These are phyloP conservation scores for Boeremia lycopersici DNA, from an alignment of 2,329 filamentous ascomycete species.

Conservation along the genomic window DNA sequence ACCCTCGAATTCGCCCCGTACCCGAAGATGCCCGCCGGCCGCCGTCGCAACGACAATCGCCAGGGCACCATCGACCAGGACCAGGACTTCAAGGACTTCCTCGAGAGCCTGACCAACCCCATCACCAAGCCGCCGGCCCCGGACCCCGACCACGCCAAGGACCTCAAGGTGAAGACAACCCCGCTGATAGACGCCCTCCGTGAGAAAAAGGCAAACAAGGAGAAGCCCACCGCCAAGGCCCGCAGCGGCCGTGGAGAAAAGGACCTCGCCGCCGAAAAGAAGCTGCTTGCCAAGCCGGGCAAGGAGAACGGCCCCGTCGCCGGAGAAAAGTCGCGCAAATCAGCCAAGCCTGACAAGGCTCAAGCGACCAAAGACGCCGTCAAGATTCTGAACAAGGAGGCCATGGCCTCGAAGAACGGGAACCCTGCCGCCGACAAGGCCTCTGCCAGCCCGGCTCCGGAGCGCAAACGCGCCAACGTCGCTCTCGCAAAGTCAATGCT, in stretches of 20 bases:
- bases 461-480: constrained; percentile 60
- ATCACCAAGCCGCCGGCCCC: constrained; percentile 61
- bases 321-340: constrained; percentile 48
- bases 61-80: constrained; percentile 97
- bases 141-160: constrained; percentile 59
- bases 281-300: constrained; percentile 39
- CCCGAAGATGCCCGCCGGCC: constrained; percentile 77
- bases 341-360: constrained; percentile 61
- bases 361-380: constrained; percentile 67
- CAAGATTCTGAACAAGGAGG: constrained; percentile 62
- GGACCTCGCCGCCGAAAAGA: constrained; percentile 60
- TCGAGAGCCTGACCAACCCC: constrained; percentile 82
- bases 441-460: constrained; percentile 49
- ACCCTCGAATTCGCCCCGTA: constrained; percentile 82
- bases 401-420: constrained; percentile 40
- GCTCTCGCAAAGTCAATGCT: constrained; percentile 64
- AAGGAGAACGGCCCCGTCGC: constrained; percentile 39
- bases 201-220: constrained; percentile 85
- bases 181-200: constrained; percentile 88
- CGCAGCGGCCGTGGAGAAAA: constrained; percentile 64
- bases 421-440: constrained; percentile 42
- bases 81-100: constrained; percentile 90
- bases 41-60: constrained; percentile 77
- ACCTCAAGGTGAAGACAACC: constrained; percentile 76
- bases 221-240: constrained; percentile 59